phyloP scores from a whole-genome alignment of 345 rosid species.

The Rhizophora apiculata region DNA sequence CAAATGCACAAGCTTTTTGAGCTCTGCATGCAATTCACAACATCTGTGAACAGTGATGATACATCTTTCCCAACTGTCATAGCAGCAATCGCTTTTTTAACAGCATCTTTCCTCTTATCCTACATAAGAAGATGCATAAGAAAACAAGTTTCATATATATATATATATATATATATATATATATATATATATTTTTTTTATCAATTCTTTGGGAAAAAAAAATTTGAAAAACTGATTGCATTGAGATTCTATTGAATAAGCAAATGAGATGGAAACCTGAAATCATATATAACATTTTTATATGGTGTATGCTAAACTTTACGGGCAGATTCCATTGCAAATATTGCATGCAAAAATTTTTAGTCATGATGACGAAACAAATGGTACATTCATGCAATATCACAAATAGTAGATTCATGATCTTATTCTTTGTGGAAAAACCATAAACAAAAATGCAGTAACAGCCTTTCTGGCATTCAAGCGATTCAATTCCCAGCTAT shows the following conservation, averaged over 20 bases:
- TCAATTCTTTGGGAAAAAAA: no score
- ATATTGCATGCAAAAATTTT: no score
- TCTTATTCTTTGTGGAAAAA: no score
- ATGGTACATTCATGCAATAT: no score
- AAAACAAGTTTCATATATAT: conserved; percentile 39
- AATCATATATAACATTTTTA: background rate
- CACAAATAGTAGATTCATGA: no score
- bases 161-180: no score
- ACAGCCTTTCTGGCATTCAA: no score
- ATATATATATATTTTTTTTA: no score
- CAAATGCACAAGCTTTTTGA: conserved; percentile 93
- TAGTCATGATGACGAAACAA: no score
- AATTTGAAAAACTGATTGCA: conserved; percentile 45
- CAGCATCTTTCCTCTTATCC: conserved; percentile 99
- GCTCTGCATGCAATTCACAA: conserved; percentile 99
- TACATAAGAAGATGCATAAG: conserved; percentile 23
- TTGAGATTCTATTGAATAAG: background rate
- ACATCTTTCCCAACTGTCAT: conserved; percentile 99
- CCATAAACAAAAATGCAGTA: no score
- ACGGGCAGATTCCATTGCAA: no score
- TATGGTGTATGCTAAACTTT: conserved; percentile 7
- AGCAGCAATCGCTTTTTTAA: conserved; percentile 99
- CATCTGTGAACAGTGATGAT: conserved; percentile 95
- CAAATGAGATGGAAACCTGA: background rate
- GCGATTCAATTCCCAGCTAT: no score